Evolutionary conservation across 768 basidiomycete species (phyloP).

Genomic region (Leccinum uliginosum): DNA sequence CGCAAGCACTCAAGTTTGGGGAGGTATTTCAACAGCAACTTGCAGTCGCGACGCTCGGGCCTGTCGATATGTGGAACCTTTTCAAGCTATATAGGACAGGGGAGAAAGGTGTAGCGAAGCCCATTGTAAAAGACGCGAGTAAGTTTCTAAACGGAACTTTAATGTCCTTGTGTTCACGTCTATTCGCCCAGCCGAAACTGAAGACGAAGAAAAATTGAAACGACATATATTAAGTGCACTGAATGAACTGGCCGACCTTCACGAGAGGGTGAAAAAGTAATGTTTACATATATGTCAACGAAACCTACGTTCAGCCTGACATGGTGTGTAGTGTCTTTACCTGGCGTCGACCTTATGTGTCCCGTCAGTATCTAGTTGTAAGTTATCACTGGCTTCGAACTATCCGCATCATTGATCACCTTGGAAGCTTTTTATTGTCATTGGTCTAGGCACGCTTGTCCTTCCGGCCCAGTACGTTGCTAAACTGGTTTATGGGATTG

Average conservation of each 20-base stretch:
- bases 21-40: slow-evolving; percentile 45
- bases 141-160: not conserved
- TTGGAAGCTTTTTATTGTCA: slow-evolving; percentile 34
- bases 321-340: slow-evolving; percentile 48
- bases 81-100: slow-evolving; percentile 40
- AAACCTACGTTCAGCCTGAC: slow-evolving; percentile 2
- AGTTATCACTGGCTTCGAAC: slow-evolving; percentile 9
- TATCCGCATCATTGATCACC: slow-evolving; percentile 2
- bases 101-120: slow-evolving; percentile 32
- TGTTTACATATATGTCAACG: slow-evolving; percentile 7
- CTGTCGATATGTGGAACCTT: slow-evolving; percentile 52
- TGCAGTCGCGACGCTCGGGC: slow-evolving; percentile 41
- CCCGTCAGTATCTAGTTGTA: slow-evolving; percentile 46
- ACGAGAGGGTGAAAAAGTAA: slow-evolving; percentile 64
- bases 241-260: slow-evolving; percentile 52
- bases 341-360: slow-evolving; percentile 57
- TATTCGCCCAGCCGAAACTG: slow-evolving; percentile 3
- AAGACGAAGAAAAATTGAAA: slow-evolving; percentile 39
- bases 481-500: slow-evolving; percentile 42
- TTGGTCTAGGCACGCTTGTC: slow-evolving; percentile 37
- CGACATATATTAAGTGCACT: slow-evolving; percentile 37
- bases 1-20: slow-evolving; percentile 49
- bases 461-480: slow-evolving; percentile 48
- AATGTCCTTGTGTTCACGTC: not conserved
- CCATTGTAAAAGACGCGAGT: slow-evolving; percentile 9